Conservation (phyloP, 805 yeast species). For the Saturnispora kantuleensis region DNA sequence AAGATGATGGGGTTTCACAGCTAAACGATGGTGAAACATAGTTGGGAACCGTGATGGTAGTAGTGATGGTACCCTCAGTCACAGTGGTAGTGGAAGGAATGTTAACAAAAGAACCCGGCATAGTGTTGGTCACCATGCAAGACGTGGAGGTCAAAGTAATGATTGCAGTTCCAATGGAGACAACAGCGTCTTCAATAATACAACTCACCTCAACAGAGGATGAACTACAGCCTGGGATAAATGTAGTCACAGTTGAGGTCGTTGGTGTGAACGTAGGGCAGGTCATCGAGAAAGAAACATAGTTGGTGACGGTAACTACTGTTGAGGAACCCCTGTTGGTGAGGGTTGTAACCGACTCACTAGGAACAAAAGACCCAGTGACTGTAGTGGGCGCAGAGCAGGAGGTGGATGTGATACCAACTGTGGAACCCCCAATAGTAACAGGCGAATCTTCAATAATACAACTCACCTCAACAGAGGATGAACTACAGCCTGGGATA, state of each 20-base stretch:
- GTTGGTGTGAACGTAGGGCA: neutral
- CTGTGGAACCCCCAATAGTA: neutral
- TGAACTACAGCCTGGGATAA: conserved; percentile 1
- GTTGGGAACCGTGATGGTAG: conserved; percentile 4
- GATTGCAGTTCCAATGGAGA: conserved; percentile 7
- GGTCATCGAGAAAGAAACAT: neutral
- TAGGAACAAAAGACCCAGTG: conserved; percentile 9
- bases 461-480: conserved; percentile 5
- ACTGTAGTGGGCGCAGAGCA: conserved; percentile 5
- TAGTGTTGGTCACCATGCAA: conserved; percentile 1
- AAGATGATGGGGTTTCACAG: neutral
- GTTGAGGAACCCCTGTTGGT: neutral
- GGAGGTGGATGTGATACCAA: conserved; percentile 7
- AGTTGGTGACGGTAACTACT: conserved; percentile 4
- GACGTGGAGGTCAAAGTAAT: conserved; percentile 9
- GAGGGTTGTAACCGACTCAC: neutral
- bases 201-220: conserved; percentile 5
- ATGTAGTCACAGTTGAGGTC: neutral
- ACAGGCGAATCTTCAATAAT: conserved; percentile 1
- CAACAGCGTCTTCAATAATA: conserved; percentile 5
- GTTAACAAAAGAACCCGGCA: conserved; percentile 10
- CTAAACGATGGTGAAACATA: conserved; percentile 5
- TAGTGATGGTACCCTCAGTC: neutral
- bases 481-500: conserved; percentile 1
- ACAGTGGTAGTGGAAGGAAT: conserved; percentile 3